A percentile compares a stretch with the other conserved stretches of the same genome.
Evolutionary conservation across 1,139 yeast genomes (phyloP).

Genomic region (Scheffersomyces illinoinensis): DNA sequence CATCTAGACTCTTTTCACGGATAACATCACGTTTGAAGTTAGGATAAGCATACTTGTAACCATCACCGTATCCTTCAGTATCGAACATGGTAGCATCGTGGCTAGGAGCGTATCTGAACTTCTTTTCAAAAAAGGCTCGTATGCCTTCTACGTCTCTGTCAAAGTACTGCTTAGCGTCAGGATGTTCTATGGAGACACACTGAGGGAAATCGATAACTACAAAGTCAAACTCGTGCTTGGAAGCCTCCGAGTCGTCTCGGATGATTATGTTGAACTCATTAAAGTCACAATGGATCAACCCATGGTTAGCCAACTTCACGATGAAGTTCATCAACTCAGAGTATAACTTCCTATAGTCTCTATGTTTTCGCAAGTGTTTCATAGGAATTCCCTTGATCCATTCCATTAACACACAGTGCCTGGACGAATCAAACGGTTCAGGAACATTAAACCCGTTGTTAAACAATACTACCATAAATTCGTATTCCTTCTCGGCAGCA

Average conservation of each 20-base stretch:
- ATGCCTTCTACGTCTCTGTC: constrained; percentile 92
- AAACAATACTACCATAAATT: constrained; percentile 76
- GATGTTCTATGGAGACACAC: constrained; percentile 90
- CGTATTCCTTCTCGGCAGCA: constrained; percentile 91
- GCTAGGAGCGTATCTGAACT: constrained; percentile 70
- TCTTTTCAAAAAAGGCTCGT: constrained; percentile 75
- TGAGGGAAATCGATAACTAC: constrained; percentile 98
- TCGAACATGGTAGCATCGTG: constrained; percentile 69
- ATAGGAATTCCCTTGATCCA: constrained; percentile 85
- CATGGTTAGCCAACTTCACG: constrained; percentile 80
- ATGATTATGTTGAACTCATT: constrained; percentile 95
- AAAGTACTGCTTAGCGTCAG: constrained; percentile 83
- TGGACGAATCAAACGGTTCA: constrained; percentile 80
- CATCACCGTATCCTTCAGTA: constrained; percentile 78
- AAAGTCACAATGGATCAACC: constrained; percentile 95
- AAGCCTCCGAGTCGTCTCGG: constrained; percentile 57
- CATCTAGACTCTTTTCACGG: constrained; percentile 71
- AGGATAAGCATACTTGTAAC: constrained; percentile 78
- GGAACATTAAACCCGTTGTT: constrained; percentile 85
- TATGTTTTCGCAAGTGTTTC: constrained; percentile 75
- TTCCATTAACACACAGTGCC: constrained; percentile 94
- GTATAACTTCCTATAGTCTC: constrained; percentile 69
- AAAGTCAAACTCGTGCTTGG: constrained; percentile 58
- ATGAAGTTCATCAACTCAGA: constrained; percentile 85
- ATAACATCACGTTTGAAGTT: constrained; percentile 72